A percentile compares a stretch with the other conserved stretches of the same genome.
Evolutionary conservation across 306 rosid species (phyloP).

Genomic region (Lithocarpus polystachyus): DNA sequence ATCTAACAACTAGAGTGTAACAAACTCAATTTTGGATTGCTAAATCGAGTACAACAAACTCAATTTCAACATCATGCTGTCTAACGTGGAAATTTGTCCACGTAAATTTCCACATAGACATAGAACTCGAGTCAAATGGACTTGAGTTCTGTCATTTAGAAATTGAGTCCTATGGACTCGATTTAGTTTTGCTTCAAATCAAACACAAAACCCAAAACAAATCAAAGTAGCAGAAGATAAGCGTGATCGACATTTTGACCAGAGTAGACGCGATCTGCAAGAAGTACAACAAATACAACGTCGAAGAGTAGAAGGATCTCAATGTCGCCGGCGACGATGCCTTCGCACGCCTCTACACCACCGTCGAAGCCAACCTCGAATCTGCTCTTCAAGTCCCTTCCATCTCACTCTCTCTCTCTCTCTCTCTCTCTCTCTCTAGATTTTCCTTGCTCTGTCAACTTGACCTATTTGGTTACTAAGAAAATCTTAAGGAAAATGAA

Average conservation of each 20-base stretch:
- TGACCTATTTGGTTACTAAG: constrained; percentile 5
- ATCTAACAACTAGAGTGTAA: too few species aligned
- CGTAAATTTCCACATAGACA: too few species aligned
- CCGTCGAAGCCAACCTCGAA: constrained; percentile 73
- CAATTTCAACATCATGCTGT: too few species aligned
- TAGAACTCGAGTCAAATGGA: too few species aligned
- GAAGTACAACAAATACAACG: constrained; percentile 83
- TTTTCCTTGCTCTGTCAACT: not conserved
- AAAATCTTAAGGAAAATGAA: not conserved
- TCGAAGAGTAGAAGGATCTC: constrained; percentile 66
- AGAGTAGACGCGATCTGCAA: constrained; percentile 94
- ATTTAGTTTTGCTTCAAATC: too few species aligned
- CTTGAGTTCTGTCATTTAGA: too few species aligned
- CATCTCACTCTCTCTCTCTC: not conserved
- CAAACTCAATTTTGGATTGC: too few species aligned
- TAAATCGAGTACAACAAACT: too few species aligned
- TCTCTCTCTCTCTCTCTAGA: not conserved
- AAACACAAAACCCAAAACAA: not conserved
- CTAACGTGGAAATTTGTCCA: too few species aligned
- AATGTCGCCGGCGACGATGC: constrained; percentile 89
- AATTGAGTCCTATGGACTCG: too few species aligned
- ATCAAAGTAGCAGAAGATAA: constrained; percentile 52
- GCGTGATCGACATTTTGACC: constrained; percentile 87
- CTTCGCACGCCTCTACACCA: constrained; percentile 74
- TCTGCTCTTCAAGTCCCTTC: constrained; percentile 54